Percentiles rank a stretch among this genome's conserved stretches.
phyloP scores from a whole-genome alignment of 2,329 filamentous ascomycete genomes.

The Paecilomyces formosus region DNA sequence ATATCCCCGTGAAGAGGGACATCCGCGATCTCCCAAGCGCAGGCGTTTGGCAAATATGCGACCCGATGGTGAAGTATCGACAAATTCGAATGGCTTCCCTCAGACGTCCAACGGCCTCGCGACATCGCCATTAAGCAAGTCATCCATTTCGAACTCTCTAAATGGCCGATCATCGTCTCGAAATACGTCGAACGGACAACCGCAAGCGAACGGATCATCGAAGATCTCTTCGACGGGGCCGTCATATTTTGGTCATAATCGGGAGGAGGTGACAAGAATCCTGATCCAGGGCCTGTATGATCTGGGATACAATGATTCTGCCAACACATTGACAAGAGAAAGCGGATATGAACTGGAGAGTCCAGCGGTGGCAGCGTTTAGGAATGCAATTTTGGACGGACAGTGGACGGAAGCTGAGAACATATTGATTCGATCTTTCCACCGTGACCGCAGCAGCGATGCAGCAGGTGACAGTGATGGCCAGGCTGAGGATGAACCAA shows the following conservation, averaged over 20 bases:
- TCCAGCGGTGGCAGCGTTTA: conserved; percentile 75
- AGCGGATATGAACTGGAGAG: conserved; percentile 87
- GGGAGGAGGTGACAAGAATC: conserved; percentile 87
- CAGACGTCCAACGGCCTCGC: conserved; percentile 51
- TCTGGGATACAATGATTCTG: conserved; percentile 75
- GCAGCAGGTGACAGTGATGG: conserved; percentile 24
- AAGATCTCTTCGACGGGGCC: conserved; percentile 23
- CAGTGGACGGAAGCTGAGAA: conserved; percentile 80
- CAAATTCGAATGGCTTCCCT: conserved; percentile 49
- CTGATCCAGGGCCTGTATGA: conserved; percentile 86
- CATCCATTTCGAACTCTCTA: conserved; percentile 39
- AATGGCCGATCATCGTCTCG: conserved; percentile 48
- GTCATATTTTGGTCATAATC: conserved; percentile 74
- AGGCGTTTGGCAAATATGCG: conserved; percentile 57
- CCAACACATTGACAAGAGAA: conserved; percentile 65
- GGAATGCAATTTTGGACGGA: conserved; percentile 70
- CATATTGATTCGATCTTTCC: conserved; percentile 55
- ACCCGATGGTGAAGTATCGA: conserved; percentile 46
- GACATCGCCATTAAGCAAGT: conserved; percentile 38
- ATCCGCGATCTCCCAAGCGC: conserved; percentile 46
- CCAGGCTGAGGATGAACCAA: conserved; percentile 40
- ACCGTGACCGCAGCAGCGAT: conserved; percentile 38
- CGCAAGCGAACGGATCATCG: conserved; percentile 32
- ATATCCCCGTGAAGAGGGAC: conserved; percentile 21
- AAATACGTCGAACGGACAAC: conserved; percentile 27